Conservation (phyloP, 2,329 filamentous ascomycete genomes). For the Ceratocystis huliohia region DNA sequence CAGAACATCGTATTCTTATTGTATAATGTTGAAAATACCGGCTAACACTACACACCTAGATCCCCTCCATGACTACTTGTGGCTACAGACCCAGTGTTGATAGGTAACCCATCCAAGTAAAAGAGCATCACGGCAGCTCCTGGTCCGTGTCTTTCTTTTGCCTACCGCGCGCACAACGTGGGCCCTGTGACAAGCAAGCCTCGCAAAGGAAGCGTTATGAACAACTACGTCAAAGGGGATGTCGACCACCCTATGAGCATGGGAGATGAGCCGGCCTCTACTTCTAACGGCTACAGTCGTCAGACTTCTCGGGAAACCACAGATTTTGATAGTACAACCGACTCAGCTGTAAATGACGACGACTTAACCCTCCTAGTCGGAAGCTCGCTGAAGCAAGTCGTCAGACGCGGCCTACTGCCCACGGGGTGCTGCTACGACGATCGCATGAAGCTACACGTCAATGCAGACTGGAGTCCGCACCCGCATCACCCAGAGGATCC, state of each 20-base stretch:
- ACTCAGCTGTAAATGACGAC: constrained; percentile 21
- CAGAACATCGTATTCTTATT: too few species aligned
- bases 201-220: constrained; percentile 20
- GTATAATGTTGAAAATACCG: background rate
- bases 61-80: background rate
- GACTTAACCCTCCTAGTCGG: constrained; percentile 22
- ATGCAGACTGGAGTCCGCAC: constrained; percentile 58
- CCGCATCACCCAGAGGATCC: constrained; percentile 93
- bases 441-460: constrained; percentile 90
- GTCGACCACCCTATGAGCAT: constrained; percentile 36
- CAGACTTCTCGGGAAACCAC: constrained; percentile 14
- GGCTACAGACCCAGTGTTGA: background rate
- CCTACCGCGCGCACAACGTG: background rate
- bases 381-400: constrained; percentile 29
- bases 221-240: constrained; percentile 30
- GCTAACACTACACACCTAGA: constrained; percentile 8
- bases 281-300: constrained; percentile 15
- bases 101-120: background rate
- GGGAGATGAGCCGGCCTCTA: constrained; percentile 25
- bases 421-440: constrained; percentile 83
- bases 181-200: background rate
- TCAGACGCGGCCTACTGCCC: constrained; percentile 42
- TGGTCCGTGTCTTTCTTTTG: background rate
- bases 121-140: background rate
- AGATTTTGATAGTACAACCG: constrained; percentile 20